Evolutionary conservation across 176 grass and related monocot species (phyloP).

Genomic region (Miscanthus lutarioriparius): DNA sequence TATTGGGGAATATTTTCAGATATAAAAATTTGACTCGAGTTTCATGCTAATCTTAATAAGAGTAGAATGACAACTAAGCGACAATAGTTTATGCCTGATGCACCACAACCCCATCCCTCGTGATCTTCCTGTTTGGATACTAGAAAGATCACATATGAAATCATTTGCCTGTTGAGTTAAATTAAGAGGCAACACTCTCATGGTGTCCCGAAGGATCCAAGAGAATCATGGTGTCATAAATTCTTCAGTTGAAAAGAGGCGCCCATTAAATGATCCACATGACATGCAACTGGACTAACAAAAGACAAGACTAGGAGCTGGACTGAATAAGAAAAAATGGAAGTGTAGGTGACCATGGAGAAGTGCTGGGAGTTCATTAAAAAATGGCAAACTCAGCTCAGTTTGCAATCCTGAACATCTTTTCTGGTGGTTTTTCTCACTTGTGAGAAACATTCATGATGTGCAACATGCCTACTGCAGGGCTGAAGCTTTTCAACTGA

Average conservation of each 20-base stretch:
- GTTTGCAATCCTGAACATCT: not conserved
- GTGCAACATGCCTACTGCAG: not conserved
- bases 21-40: constrained; percentile 38
- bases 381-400: not conserved
- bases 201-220: not conserved
- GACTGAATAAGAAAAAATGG: constrained; percentile 20
- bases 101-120: not conserved
- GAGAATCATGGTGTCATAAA: constrained; percentile 9
- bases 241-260: not conserved
- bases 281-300: not conserved
- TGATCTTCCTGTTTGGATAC: constrained; percentile 17
- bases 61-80: constrained; percentile 34
- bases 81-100: constrained; percentile 20
- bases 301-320: constrained; percentile 11
- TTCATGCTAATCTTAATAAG: constrained; percentile 14
- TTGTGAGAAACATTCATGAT: constrained; percentile 1
- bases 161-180: constrained; percentile 21
- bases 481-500: not conserved
- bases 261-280: constrained; percentile 22
- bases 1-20: constrained; percentile 25
- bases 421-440: not conserved
- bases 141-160: constrained; percentile 31
- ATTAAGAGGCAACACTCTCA: constrained; percentile 29
- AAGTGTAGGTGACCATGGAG: constrained; percentile 28
- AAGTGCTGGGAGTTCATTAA: constrained; percentile 29